Percentiles rank a stretch among this genome's conserved stretches.
Conservation (phyloP, 805 yeast genomes). For the Hanseniaspora lachancei region DNA sequence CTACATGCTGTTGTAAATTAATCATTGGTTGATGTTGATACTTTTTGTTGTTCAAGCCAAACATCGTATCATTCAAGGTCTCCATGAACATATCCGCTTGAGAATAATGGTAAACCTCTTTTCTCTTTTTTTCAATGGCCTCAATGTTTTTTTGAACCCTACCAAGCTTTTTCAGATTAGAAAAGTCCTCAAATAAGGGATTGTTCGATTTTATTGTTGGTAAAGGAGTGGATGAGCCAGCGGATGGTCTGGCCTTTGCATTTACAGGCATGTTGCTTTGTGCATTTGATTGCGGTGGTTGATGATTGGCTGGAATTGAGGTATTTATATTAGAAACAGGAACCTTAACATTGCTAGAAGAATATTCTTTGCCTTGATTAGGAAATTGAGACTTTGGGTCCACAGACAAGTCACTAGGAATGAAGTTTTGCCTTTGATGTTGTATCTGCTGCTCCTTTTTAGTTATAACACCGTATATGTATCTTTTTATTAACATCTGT, state of each 20-base stretch:
- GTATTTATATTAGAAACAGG: neutral
- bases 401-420: constrained; percentile 15
- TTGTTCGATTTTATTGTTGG: constrained; percentile 16
- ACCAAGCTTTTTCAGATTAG: constrained; percentile 21
- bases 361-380: constrained; percentile 10
- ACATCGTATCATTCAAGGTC: constrained; percentile 23
- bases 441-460: constrained; percentile 25
- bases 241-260: constrained; percentile 5
- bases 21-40: constrained; percentile 18
- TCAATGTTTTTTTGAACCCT: constrained; percentile 24
- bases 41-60: constrained; percentile 23
- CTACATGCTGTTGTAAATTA: constrained; percentile 20
- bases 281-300: neutral
- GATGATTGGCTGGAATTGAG: constrained; percentile 1
- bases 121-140: constrained; percentile 26
- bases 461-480: constrained; percentile 27
- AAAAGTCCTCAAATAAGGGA: constrained; percentile 26
- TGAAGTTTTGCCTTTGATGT: constrained; percentile 11
- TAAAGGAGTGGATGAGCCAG: constrained; percentile 2
- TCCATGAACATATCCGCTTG: constrained; percentile 25
- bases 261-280: neutral
- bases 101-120: constrained; percentile 23
- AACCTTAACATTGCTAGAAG: neutral
- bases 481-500: constrained; percentile 26
- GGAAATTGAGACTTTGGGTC: constrained; percentile 9